phyloP scores from a whole-genome alignment of 441 rosid species.

The Croton laevigatus region DNA sequence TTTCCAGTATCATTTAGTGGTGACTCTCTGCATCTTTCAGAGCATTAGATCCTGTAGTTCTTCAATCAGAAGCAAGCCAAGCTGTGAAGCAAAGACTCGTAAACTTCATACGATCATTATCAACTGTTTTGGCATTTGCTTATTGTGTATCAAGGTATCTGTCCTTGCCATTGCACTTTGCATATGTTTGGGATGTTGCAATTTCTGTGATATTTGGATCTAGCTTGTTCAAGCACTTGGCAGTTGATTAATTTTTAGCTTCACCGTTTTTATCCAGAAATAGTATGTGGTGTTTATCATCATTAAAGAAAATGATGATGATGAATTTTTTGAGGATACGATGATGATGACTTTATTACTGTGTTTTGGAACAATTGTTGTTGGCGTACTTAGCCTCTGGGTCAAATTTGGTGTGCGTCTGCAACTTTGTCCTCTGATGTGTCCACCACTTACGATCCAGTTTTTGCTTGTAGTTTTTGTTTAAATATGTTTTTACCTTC shows the following conservation, averaged over 20 bases:
- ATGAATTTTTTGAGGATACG: background rate
- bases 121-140: constrained; percentile 81
- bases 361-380: background rate
- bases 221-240: constrained; percentile 5
- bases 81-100: constrained; percentile 73
- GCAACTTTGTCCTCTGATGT: background rate
- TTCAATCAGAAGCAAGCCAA: constrained; percentile 70
- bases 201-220: constrained; percentile 1
- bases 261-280: background rate
- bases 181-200: background rate
- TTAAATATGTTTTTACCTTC: background rate
- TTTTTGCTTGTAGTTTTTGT: background rate
- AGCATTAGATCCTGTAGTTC: constrained; percentile 70
- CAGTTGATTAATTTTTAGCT: background rate
- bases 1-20: constrained; percentile 18
- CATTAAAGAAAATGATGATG: background rate
- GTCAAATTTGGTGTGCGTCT: background rate
- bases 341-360: background rate
- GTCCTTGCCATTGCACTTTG: constrained; percentile 3
- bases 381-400: constrained; percentile 4
- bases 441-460: background rate
- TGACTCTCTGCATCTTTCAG: constrained; percentile 41
- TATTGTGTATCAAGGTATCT: constrained; percentile 79
- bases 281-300: background rate
- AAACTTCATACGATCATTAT: constrained; percentile 66